A percentile compares a stretch with the other conserved stretches of the same genome.
These are phyloP conservation scores for Boletus speciosus DNA, from an alignment of 768 basidiomycete species.

Conservation along the genomic window DNA sequence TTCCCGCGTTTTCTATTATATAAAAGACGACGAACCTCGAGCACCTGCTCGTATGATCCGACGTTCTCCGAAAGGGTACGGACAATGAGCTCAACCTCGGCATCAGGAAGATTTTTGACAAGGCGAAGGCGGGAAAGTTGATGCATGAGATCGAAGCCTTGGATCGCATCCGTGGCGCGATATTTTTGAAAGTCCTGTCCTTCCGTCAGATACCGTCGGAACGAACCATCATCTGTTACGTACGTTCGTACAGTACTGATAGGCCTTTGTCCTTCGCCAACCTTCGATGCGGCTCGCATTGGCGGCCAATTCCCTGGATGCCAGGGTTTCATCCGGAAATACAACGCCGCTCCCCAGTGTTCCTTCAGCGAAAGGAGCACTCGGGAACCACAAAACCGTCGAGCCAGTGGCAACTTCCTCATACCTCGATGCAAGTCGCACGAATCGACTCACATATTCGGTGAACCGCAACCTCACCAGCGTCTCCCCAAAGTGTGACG, in stretches of 20 bases:
- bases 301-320: slow-evolving; percentile 63
- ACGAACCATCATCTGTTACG: slow-evolving; percentile 18
- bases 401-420: slow-evolving; percentile 76
- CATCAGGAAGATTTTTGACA: slow-evolving; percentile 65
- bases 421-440: slow-evolving; percentile 84
- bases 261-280: slow-evolving; percentile 83
- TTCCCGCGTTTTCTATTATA: too few species aligned
- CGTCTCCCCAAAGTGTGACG: slow-evolving; percentile 89
- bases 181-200: slow-evolving; percentile 64
- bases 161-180: slow-evolving; percentile 56
- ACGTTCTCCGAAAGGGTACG: slow-evolving; percentile 67
- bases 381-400: slow-evolving; percentile 75
- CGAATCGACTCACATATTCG: slow-evolving; percentile 85
- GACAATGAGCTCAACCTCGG: slow-evolving; percentile 75
- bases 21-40: slow-evolving; percentile 57
- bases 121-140: slow-evolving; percentile 81
- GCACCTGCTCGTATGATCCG: slow-evolving; percentile 80
- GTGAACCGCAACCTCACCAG: slow-evolving; percentile 85
- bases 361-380: slow-evolving; percentile 43
- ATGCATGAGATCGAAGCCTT: slow-evolving; percentile 80
- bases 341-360: slow-evolving; percentile 76
- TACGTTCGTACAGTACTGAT: slow-evolving; percentile 70
- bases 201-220: slow-evolving; percentile 7
- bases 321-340: slow-evolving; percentile 67
- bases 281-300: slow-evolving; percentile 89